Evolutionary conservation across 1,284 basidiomycete species (phyloP).

Genomic region (Amylostereum chailletii): DNA sequence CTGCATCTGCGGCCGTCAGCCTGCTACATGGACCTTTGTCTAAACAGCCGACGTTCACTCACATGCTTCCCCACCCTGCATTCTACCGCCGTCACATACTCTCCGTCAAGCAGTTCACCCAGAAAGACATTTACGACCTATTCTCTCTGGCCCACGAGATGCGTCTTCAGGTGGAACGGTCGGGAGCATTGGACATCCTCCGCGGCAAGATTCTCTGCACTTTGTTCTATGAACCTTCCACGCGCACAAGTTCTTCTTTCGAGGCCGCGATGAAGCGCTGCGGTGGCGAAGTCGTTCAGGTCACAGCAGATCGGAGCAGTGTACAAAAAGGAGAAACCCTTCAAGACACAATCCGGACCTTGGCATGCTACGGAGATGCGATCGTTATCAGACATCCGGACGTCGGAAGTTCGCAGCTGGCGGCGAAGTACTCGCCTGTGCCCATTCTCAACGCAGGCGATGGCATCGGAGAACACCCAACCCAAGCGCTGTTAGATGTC

Average conservation of each 20-base stretch:
- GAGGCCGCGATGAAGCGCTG: slow-evolving; percentile 99
- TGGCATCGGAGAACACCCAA: slow-evolving; percentile 96
- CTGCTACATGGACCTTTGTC: slow-evolving; percentile 24
- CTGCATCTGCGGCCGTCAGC: slow-evolving; percentile 9
- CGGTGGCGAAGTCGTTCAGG: slow-evolving; percentile 89
- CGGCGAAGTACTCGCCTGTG: slow-evolving; percentile 92
- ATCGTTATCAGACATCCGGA: slow-evolving; percentile 93
- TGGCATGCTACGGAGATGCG: slow-evolving; percentile 94
- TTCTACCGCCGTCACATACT: slow-evolving; percentile 89
- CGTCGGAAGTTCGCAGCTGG: slow-evolving; percentile 84
- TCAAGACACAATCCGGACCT: slow-evolving; percentile 89
- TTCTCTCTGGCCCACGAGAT: slow-evolving; percentile 97
- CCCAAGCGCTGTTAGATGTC: slow-evolving; percentile 90
- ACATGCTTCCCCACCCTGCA: slow-evolving; percentile 51
- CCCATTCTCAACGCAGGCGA: slow-evolving; percentile 97
- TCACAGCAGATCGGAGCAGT: slow-evolving; percentile 79
- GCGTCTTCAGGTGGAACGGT: slow-evolving; percentile 91
- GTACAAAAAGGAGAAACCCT: slow-evolving; percentile 93
- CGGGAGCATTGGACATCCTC: slow-evolving; percentile 83
- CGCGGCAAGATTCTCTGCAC: slow-evolving; percentile 90
- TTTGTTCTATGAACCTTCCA: slow-evolving; percentile 98
- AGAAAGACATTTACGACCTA: slow-evolving; percentile 87
- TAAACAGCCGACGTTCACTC: slow-evolving; percentile 32
- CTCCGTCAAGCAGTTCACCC: slow-evolving; percentile 89
- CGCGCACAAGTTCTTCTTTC: slow-evolving; percentile 93